A percentile compares a stretch with the other conserved stretches of the same genome.
phyloP scores from a whole-genome alignment of 495 filamentous ascomycete species.

The Talaromyces proteolyticus region DNA sequence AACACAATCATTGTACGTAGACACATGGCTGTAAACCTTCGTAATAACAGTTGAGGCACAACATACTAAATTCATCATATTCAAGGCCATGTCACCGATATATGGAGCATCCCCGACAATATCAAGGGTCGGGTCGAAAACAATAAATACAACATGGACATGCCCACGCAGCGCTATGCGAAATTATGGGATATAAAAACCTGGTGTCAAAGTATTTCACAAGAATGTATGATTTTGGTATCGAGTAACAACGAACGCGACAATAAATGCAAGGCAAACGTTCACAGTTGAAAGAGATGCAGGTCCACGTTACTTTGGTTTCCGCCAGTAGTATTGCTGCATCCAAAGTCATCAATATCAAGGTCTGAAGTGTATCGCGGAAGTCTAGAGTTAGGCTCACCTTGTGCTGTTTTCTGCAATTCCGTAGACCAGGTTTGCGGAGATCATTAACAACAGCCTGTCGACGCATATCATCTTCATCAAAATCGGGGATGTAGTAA shows the following conservation, averaged over 20 bases:
- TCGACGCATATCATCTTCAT: conserved; percentile 70
- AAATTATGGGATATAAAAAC: conserved; percentile 20
- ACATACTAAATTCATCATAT: no score
- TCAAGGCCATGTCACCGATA: no score
- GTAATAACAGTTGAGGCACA: no score
- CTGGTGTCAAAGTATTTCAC: conserved; percentile 38
- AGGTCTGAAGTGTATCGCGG: conserved; percentile 1
- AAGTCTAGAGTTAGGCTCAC: conserved; percentile 45
- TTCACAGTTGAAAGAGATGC: no score
- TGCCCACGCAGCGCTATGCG: conserved; percentile 50
- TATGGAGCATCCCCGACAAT: no score
- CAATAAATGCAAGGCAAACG: no score
- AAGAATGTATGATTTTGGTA: conserved; percentile 17
- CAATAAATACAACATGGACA: conserved; percentile 31
- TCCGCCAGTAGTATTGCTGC: conserved; percentile 94
- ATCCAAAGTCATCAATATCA: conserved; percentile 10
- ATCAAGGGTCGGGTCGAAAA: no score
- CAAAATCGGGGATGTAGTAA: conserved; percentile 92
- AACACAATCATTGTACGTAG: no score
- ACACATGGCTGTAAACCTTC: no score
- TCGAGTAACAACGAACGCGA: conserved; percentile 5
- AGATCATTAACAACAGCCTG: conserved; percentile 80
- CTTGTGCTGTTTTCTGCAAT: conserved; percentile 93
- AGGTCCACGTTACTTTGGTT: conserved; percentile 50
- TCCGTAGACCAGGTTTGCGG: conserved; percentile 79